Base-by-base conservation (phyloP, 2,329 filamentous ascomycete species). In the Sporothrix globosa region DNA sequence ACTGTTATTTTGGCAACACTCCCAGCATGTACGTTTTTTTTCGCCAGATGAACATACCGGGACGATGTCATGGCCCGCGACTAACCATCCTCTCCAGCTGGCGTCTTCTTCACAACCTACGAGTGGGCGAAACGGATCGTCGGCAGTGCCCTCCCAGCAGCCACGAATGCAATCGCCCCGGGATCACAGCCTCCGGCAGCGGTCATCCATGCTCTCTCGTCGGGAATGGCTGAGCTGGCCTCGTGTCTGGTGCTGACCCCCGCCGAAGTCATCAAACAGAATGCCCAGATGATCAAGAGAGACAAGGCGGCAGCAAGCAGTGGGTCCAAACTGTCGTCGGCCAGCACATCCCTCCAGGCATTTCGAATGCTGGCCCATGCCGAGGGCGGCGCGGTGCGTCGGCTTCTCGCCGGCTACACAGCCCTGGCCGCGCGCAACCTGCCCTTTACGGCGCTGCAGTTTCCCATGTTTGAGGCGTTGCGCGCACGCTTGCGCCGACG, bases 251-350 rank as follows among this genome's bases (percentile, higher is more conserved):
- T 97, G 72, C 86, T 97, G 48, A 95, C 93, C 0, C 94, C 93
- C 0, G 92, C 93, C 17, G 93, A 97, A 78, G 92, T 97, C 9
- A 87, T 97, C 73, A 97, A 97, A 81, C 93, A 97, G 78, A 97
- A 97, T 79, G 93, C 94, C 0, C 93, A 97, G 79, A 93, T 97
- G 86, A 83, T 96, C 0, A 83, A 76, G 44, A 76, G 73, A 19
- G 73, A 50, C 70, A 76, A 76, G 73, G 27, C 34, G 5, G 5
- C 34, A 34, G 74, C 71, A 19, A 24, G 41, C 41, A 17, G 52
- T 4, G 46, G 21, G 9, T 9, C 34, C 27, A 27, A 34, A 17
- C n/a, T 68, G 30, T 82, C 80, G 4, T 69, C 70, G 21, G 69
- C 72, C 69, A 78, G 76, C n/a, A 84, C 83, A 0, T 87, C 84